Percentiles rank a stretch among this genome's conserved stretches.
phyloP scores from a whole-genome alignment of 2,329 filamentous ascomycete genomes.

The Diaporthe longicolla region DNA sequence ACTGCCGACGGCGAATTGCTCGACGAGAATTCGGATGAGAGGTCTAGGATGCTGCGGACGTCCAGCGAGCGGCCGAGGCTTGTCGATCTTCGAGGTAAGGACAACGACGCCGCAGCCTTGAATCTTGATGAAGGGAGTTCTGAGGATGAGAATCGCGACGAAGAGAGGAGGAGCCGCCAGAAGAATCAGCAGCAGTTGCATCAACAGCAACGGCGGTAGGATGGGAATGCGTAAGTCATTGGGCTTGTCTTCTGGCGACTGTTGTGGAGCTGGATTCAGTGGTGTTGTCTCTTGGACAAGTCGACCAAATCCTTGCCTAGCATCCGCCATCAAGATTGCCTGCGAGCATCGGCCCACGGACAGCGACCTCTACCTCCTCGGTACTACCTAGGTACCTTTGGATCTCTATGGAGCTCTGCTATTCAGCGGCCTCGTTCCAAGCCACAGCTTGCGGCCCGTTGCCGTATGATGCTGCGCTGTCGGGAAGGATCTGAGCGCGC shows the following conservation, averaged over 20 bases:
- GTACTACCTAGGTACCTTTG: neutral
- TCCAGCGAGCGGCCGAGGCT: conserved; percentile 47
- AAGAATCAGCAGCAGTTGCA: conserved; percentile 27
- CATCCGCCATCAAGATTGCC: neutral
- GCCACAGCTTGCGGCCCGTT: neutral
- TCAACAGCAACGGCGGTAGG: conserved; percentile 27
- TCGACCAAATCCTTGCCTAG: neutral
- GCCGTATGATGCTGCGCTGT: neutral
- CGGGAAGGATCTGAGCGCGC: neutral
- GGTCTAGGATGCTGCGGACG: conserved; percentile 70
- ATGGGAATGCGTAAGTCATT: conserved; percentile 22
- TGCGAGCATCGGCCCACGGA: neutral
- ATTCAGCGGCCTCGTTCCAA: neutral
- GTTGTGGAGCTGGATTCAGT: neutral
- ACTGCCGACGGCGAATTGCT: conserved; percentile 79
- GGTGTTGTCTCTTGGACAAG: neutral
- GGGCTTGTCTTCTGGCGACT: neutral
- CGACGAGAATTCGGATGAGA: conserved; percentile 68
- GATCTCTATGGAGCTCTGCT: neutral
- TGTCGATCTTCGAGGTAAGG: conserved; percentile 43
- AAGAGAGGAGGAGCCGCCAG: conserved; percentile 37
- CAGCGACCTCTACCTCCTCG: neutral
- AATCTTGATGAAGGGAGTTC: conserved; percentile 42
- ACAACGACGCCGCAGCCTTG: conserved; percentile 46
- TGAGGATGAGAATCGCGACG: conserved; percentile 34